phyloP scores from a whole-genome alignment of 257 asterid species.

The Capsicum baccatum region DNA sequence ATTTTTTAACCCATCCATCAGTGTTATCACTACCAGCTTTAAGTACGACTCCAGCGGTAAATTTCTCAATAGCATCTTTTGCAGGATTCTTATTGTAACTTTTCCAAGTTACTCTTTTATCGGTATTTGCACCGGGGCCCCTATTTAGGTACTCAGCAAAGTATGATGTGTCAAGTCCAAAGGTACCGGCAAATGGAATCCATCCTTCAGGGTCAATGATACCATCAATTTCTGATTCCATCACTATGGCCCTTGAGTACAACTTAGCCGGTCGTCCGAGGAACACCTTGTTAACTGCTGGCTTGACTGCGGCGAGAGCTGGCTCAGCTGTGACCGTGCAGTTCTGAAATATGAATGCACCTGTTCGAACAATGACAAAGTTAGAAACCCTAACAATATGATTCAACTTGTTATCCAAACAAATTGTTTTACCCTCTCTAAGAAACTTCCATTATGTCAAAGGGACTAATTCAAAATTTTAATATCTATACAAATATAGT shows the following conservation, averaged over 20 bases:
- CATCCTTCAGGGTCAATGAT: slow-evolving; percentile 42
- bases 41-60: slow-evolving; percentile 32
- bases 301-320: background rate
- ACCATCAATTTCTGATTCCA: slow-evolving; percentile 39
- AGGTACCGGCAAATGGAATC: slow-evolving; percentile 24
- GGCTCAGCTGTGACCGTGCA: slow-evolving; percentile 27
- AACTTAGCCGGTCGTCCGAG: slow-evolving; percentile 40
- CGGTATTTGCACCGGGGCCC: slow-evolving; percentile 39
- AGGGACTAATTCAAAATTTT: too few species aligned
- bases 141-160: slow-evolving; percentile 39
- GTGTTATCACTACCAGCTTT: slow-evolving; percentile 3
- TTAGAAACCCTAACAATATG: background rate
- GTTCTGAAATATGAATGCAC: slow-evolving; percentile 36
- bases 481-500: too few species aligned
- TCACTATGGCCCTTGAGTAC: slow-evolving; percentile 41
- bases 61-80: slow-evolving; percentile 33
- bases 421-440: background rate
- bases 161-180: slow-evolving; percentile 33
- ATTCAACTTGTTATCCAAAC: background rate
- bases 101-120: slow-evolving; percentile 33
- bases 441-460: too few species aligned
- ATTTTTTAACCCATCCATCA: slow-evolving; percentile 31
- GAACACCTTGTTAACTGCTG: slow-evolving; percentile 24
- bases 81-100: slow-evolving; percentile 23
- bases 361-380: background rate